Conservation (phyloP, 768 basidiomycete species). For the Boletales sp. region DNA sequence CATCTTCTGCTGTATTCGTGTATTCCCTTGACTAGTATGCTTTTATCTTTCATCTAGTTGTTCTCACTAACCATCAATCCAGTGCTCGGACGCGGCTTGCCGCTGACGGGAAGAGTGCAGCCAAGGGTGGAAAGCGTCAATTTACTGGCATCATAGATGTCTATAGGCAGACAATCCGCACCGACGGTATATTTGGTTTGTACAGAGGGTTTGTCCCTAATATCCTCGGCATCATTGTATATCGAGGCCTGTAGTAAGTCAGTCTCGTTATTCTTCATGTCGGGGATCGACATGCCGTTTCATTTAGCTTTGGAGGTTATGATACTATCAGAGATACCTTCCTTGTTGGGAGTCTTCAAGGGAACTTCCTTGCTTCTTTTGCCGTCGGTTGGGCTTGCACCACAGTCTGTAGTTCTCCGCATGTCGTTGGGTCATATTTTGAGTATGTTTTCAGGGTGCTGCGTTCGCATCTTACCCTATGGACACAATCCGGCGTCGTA, state of each 20-base stretch:
- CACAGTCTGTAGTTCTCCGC: conserved; percentile 25
- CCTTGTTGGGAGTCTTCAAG: conserved; percentile 36
- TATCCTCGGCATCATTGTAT: conserved; percentile 40
- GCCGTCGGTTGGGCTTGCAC: conserved; percentile 40
- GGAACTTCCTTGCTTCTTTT: conserved; percentile 41
- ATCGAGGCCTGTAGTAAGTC: conserved; percentile 42
- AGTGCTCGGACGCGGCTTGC: conserved; percentile 42
- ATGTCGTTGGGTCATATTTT: not conserved
- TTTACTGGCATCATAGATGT: conserved; percentile 41
- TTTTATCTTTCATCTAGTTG: not conserved
- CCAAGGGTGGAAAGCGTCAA: conserved; percentile 39
- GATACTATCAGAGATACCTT: conserved; percentile 38
- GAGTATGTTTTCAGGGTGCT: conserved; percentile 27
- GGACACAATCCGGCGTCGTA: conserved; percentile 43
- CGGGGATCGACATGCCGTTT: not conserved
- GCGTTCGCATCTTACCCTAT: conserved; percentile 40
- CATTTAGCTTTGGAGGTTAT: conserved; percentile 40
- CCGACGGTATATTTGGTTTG: conserved; percentile 40
- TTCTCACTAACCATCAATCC: not conserved
- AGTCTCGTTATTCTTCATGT: not conserved
- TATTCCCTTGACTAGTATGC: conserved; percentile 45
- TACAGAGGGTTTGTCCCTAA: conserved; percentile 43
- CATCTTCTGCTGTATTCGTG: conserved; percentile 40
- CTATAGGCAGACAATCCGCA: conserved; percentile 39
- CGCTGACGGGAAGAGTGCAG: conserved; percentile 36